phyloP scores from a whole-genome alignment of 2,329 filamentous ascomycete species.

The Xylariaceae sp. region DNA sequence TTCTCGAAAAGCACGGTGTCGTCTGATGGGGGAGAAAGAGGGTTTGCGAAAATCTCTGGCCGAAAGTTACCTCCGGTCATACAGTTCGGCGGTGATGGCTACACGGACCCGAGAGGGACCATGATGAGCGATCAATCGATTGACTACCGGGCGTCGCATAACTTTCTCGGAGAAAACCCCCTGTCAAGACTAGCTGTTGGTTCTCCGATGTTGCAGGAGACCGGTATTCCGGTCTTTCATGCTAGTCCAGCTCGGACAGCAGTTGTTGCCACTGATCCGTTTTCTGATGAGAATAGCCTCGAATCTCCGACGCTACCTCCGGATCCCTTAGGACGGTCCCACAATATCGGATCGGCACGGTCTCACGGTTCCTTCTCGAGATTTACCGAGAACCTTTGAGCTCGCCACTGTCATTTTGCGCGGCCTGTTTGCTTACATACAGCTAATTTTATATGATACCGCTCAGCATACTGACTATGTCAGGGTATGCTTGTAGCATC shows the following conservation, averaged over 20 bases:
- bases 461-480: constrained; percentile 33
- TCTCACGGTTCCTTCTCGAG: constrained; percentile 45
- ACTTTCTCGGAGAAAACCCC: constrained; percentile 44
- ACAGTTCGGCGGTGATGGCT: constrained; percentile 67
- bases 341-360: constrained; percentile 43
- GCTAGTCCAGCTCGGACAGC: constrained; percentile 71
- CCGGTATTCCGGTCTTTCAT: constrained; percentile 65
- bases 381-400: constrained; percentile 51
- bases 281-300: constrained; percentile 35
- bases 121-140: constrained; percentile 57
- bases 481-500: constrained; percentile 34
- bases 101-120: constrained; percentile 54
- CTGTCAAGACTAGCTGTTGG: constrained; percentile 57
- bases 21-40: constrained; percentile 55
- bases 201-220: constrained; percentile 64
- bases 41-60: constrained; percentile 70
- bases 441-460: constrained; percentile 37
- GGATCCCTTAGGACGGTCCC: constrained; percentile 48
- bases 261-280: constrained; percentile 53
- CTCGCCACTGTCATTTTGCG: constrained; percentile 23
- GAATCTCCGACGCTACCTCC: constrained; percentile 33
- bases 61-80: constrained; percentile 69
- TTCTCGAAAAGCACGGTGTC: constrained; percentile 40
- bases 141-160: constrained; percentile 57
- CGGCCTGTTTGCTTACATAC: constrained; percentile 26